Base-by-base conservation (phyloP, 768 basidiomycete species). In the Cyclocybe aegerita region DNA sequence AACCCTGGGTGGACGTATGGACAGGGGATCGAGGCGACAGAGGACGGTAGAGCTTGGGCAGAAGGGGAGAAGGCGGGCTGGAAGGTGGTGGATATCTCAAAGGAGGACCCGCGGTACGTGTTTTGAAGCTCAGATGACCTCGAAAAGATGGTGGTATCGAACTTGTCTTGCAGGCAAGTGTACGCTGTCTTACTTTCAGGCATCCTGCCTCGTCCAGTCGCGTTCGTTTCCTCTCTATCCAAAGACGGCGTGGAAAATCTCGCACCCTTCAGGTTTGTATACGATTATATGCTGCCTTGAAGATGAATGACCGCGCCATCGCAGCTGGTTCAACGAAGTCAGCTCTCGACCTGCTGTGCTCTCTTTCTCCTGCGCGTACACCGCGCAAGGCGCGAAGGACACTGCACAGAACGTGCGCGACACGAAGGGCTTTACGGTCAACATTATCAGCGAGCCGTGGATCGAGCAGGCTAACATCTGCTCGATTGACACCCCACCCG, bases 371-470 rank as follows among this genome's bases (percentile, higher is more conserved):
- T 65, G 68, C 48, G 57, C 64, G 14, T 68, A 60, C 38, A 49
- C 49, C 11, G 46, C 65, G 3, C 54, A 50, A 56, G 61, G 39
- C 50, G 57, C 54, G 53, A 81, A 83, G 70, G 88, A 91, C 58
- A 85, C 83, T 9, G 69, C 74, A n/a, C 68, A 68, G 38, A 90
- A 90, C 46, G 85, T 90, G 60, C 71, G 73, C 46, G 70, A 71
- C 0, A 85, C 80, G 10, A 84, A 83, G 54, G 77, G 81, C 23
- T 92, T 90, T 62, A 83, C 82, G 4, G 81, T 86, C 37, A 87
- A 85, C 55, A 82, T 87, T 41, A 86, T 93, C 64, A 87, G 85
- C 56, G 85, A 89, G 63, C 75, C 86, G 0, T 86, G 81, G 68
- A 60, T 80, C 34, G 76, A 78, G 49, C 77, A 80, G 7, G 82